A percentile compares a stretch with the other conserved stretches of the same genome.
phyloP scores from a whole-genome alignment of 2,329 filamentous ascomycete genomes.

The Pseudogymnoascus verrucosus region DNA sequence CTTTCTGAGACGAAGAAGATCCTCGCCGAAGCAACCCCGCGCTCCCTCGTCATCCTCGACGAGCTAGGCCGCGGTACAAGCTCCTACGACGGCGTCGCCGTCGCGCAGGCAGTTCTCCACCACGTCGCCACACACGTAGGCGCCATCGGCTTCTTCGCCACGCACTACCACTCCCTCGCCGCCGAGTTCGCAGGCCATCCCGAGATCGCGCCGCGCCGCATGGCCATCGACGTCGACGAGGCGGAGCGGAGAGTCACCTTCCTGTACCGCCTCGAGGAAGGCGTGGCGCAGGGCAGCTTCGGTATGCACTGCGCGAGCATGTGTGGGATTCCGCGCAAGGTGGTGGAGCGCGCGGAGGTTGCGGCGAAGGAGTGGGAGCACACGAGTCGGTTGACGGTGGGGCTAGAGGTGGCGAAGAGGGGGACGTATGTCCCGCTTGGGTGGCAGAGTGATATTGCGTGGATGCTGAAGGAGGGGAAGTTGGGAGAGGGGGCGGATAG shows the following conservation, averaged over 20 bases:
- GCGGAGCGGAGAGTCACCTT: slow-evolving; percentile 83
- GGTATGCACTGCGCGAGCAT: slow-evolving; percentile 99
- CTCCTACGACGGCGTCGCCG: slow-evolving; percentile 92
- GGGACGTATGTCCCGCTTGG: slow-evolving; percentile 79
- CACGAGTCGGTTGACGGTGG: slow-evolving; percentile 82
- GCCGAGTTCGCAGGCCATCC: slow-evolving; percentile 86
- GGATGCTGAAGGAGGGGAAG: slow-evolving; percentile 54
- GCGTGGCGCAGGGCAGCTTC: slow-evolving; percentile 92
- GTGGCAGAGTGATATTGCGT: slow-evolving; percentile 78
- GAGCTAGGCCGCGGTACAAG: slow-evolving; percentile 92
- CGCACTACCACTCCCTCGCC: slow-evolving; percentile 91
- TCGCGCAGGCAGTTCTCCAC: slow-evolving; percentile 94
- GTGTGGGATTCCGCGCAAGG: slow-evolving; percentile 80
- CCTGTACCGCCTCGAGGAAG: slow-evolving; percentile 85
- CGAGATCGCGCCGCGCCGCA: slow-evolving; percentile 76
- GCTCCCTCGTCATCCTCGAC: slow-evolving; percentile 92
- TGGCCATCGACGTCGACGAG: slow-evolving; percentile 93
- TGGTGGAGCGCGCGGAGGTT: slow-evolving; percentile 80
- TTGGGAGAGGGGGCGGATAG: slow-evolving; percentile 38
- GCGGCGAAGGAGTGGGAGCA: slow-evolving; percentile 93
- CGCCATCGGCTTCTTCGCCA: slow-evolving; percentile 93
- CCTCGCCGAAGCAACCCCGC: slow-evolving; percentile 82
- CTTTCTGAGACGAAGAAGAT: slow-evolving; percentile 98
- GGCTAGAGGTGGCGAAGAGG: slow-evolving; percentile 69
- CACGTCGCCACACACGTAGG: slow-evolving; percentile 90